Evolutionary conservation across 805 yeast species (phyloP), one percentile per base, ranked within the genome.

Genomic region (Cyberlindnera samutprakarnensis): DNA sequence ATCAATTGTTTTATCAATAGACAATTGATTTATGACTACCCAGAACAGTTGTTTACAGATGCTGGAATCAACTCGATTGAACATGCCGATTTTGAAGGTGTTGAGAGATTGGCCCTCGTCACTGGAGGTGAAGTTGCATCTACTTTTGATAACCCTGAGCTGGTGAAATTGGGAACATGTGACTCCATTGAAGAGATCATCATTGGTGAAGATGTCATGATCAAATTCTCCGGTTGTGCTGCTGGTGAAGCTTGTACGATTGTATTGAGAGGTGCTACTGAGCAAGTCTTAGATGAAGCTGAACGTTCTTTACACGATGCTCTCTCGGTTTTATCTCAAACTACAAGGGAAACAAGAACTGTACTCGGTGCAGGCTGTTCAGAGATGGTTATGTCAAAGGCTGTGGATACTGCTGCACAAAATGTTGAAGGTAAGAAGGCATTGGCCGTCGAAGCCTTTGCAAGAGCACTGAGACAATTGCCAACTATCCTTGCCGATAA

Each of bases 111-210:
- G 45, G 95, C 98, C 3, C 67, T 90, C 25, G 98, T 87, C 20
- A 88, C 97, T 10, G 98, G 98, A 32, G 98, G 96, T 54, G 97
- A 92, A 66, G 96, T 92, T 32, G 95, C 79, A 2, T 87, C 97
- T 7, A 90, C 97, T 2, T 92, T 92, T 56, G 99, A 92, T 54
- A 70, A 78, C 45, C 95, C 97, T 17, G 94, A 83, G 33, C 71
- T 72, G 35, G 95, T 84, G 36, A 80, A 75, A 55, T 62, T 88
- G 31, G 98, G 98, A 28, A 71, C 76, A 54, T 90, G 97, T 68
- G 92, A 87, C 27, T 49, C 68, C 16, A 86, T 92, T 48, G 96
- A 90, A 60, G 98, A 92, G 61, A 66, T 90, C 24, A 74, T 87
- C 43, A 83, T 92, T 54, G 98, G 97, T 38, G 97, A 92, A 53